Conservation (phyloP, 495 filamentous ascomycete genomes). For the Pseudoneurospora amorphoporcata region DNA sequence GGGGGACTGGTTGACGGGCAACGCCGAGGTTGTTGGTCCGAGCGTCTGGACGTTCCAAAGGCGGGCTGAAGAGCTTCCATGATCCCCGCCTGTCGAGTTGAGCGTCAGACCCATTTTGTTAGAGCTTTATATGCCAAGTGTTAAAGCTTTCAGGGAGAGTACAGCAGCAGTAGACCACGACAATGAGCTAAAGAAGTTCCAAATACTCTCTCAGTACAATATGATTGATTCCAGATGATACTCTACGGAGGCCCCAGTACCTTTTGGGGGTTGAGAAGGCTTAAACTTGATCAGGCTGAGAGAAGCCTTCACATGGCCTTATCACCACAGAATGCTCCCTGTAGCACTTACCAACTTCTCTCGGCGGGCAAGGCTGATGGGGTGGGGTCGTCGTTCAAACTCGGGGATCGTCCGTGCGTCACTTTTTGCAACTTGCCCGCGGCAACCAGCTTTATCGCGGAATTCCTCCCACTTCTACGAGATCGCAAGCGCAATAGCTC, state of each 20-base stretch:
- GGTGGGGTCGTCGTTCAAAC: neutral
- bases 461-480: slow-evolving; percentile 1
- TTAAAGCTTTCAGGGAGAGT: neutral
- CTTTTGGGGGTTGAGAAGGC: neutral
- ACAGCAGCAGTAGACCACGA: neutral
- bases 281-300: neutral
- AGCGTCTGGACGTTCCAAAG: neutral
- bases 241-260: no score
- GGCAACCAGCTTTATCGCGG: slow-evolving; percentile 4
- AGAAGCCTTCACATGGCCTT: neutral
- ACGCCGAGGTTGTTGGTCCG: neutral
- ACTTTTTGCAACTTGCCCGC: slow-evolving; percentile 8
- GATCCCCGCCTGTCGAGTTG: neutral
- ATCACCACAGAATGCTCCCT: neutral
- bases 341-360: neutral
- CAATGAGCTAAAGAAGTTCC: no score
- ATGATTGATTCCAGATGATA: no score
- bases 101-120: neutral
- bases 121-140: neutral
- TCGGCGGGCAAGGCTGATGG: neutral
- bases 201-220: no score
- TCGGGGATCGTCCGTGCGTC: slow-evolving; percentile 10
- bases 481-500: neutral
- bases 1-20: neutral
- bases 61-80: neutral